Evolutionary conservation across 495 filamentous ascomycete genomes (phyloP).

Genomic region (Oleoguttula mirabilis): DNA sequence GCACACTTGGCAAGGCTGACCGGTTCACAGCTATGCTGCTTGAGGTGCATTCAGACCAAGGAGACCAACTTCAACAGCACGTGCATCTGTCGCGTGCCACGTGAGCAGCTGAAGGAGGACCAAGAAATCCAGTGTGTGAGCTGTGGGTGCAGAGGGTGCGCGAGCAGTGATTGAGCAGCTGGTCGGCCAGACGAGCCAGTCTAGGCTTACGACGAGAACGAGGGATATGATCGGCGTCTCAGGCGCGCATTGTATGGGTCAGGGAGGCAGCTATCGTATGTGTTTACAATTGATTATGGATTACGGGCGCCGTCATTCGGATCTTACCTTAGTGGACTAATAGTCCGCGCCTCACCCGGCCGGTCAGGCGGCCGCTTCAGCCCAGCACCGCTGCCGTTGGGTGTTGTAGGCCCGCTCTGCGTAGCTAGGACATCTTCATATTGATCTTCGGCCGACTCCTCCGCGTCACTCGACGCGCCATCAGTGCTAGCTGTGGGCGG

Average conservation of each 20-base stretch:
- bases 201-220: too few relatives aligned
- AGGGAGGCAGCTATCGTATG: too few relatives aligned
- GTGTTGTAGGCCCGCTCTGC: conserved; percentile 27
- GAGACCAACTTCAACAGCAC: conserved; percentile 98
- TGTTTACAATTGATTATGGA: background rate
- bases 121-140: conserved; percentile 89
- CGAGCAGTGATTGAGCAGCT: conserved; percentile 63
- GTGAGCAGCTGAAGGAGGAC: conserved; percentile 79
- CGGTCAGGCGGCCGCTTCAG: conserved; percentile 3
- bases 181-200: too few relatives aligned
- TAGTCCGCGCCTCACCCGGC: background rate
- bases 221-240: too few relatives aligned
- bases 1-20: too few relatives aligned
- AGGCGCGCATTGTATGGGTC: too few relatives aligned
- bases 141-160: conserved; percentile 87
- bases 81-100: conserved; percentile 93
- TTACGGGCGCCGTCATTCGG: too few relatives aligned
- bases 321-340: too few relatives aligned
- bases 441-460: conserved; percentile 1
- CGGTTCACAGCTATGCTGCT: conserved; percentile 77
- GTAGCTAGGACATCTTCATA: conserved; percentile 7
- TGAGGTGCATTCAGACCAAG: conserved; percentile 94
- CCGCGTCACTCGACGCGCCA: conserved; percentile 3
- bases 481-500: conserved; percentile 6
- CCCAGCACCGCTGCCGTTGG: conserved; percentile 20